A percentile compares a stretch with the other conserved stretches of the same genome.
These are phyloP conservation scores for Aureobasidium lini DNA, from an alignment of 2,329 filamentous ascomycete species.

Conservation along the genomic window DNA sequence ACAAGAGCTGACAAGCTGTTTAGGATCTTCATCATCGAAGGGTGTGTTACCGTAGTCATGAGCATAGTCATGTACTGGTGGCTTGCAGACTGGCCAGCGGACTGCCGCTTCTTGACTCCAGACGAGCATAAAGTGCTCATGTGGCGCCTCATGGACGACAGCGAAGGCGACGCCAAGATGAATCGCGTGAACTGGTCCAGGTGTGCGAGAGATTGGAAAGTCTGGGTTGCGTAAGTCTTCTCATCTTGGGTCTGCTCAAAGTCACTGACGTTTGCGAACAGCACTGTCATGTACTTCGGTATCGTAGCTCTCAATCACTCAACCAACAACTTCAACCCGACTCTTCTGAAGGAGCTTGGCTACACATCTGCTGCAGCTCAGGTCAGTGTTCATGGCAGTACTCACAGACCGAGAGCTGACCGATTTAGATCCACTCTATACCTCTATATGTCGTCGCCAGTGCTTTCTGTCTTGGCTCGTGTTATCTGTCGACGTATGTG, in stretches of 20 bases:
- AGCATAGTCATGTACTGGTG: slow-evolving; percentile 22
- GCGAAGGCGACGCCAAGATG: slow-evolving; percentile 42
- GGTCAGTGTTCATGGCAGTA: background rate
- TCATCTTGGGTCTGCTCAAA: background rate
- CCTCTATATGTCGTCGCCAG: slow-evolving; percentile 34
- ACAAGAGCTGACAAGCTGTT: background rate
- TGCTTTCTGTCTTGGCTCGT: slow-evolving; percentile 33
- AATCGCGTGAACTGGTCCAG: slow-evolving; percentile 38
- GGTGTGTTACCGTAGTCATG: slow-evolving; percentile 23
- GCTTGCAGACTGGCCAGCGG: slow-evolving; percentile 39
- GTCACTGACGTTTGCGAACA: background rate
- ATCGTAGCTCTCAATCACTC: slow-evolving; percentile 41
- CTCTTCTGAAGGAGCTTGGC: slow-evolving; percentile 35
- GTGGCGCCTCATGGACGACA: slow-evolving; percentile 28
- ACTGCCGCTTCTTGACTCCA: slow-evolving; percentile 38
- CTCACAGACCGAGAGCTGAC: background rate
- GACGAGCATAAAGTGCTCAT: slow-evolving; percentile 40
- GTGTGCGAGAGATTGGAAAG: slow-evolving; percentile 12
- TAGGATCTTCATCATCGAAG: slow-evolving; percentile 26
- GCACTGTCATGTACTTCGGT: slow-evolving; percentile 8
- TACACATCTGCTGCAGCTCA: slow-evolving; percentile 35
- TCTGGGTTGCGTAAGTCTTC: slow-evolving; percentile 10
- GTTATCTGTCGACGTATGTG: slow-evolving; percentile 44
- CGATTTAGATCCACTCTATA: slow-evolving; percentile 26
- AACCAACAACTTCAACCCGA: slow-evolving; percentile 35